Base-by-base conservation (phyloP, 1,139 yeast species). In the Ashbya aceris region DNA sequence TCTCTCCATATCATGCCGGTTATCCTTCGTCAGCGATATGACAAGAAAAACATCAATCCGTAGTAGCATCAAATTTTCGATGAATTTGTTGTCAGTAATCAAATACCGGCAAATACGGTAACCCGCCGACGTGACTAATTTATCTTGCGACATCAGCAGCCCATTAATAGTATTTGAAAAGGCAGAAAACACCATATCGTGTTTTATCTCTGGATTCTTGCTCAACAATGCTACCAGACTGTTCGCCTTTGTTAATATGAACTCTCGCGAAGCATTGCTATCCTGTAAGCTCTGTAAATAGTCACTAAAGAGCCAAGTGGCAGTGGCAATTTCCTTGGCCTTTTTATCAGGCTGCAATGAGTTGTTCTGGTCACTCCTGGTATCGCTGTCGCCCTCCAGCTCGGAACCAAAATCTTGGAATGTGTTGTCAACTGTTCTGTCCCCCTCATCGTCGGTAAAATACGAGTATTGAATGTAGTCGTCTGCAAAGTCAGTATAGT, bases 51-150 rank as follows among this genome's bases (percentile, higher is more conserved):
- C 71, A 46, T 85, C 83, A 8, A 85, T 57, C 45, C 77, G 74
- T 39, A 76, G 55, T 7, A 70, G 65, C 27, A 71, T 68, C 34
- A 78, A 67, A 34, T 71, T 55, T 8, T 71, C 65, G 9, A 73
- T 55, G 2, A 86, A 74, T 10, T 74, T 75, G 29, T 67, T 60
- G 49, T 76, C 76, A 23, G 74, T 70, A 28, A 83, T 68, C 17
- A 83, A 67, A 49, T 81, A 74, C 14, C 96, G 67, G 28, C 86
- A 72, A 2, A 87, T 71, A 40, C 94, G 68, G 60, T 79, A 86
- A 0, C 91, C 95, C 4, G 85, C 73, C 1, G 91, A 83, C 11
- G 79, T 69, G 1, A 84, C 83, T 48, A 79, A 81, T 27, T 82
- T 71, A 34, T 75, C 72, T 4, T 65, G 65, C 52, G 76, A 78